These are phyloP conservation scores for Tolypocladium album DNA, from an alignment of 2,329 filamentous ascomycete species.

Conservation along the genomic window DNA sequence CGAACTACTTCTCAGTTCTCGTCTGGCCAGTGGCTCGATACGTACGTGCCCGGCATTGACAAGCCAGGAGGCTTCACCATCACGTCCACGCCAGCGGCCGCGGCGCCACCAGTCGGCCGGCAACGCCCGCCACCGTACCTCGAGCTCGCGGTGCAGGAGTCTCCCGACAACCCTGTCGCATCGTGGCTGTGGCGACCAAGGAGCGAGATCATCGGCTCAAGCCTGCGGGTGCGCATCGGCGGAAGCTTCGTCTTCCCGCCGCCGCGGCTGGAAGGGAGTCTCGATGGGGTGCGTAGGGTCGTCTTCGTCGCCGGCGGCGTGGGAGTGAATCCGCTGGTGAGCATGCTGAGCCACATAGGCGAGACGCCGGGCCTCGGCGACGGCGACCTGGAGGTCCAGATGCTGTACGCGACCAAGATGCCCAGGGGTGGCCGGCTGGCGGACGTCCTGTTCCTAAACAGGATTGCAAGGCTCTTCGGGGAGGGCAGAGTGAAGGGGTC, in stretches of 20 bases:
- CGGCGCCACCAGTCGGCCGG: constrained; percentile 10
- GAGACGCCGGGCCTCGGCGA: constrained; percentile 8
- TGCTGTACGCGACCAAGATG: constrained; percentile 51
- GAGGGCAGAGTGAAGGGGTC: constrained; percentile 24
- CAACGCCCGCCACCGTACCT: constrained; percentile 36
- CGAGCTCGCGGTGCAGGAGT: constrained; percentile 69
- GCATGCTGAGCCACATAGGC: constrained; percentile 55
- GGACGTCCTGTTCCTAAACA: constrained; percentile 40
- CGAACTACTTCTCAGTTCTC: constrained; percentile 36
- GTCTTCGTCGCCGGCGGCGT: constrained; percentile 75
- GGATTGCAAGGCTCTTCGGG: constrained; percentile 31
- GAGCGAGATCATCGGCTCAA: constrained; percentile 43
- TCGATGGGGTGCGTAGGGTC: constrained; percentile 42
- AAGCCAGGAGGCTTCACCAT: constrained; percentile 83
- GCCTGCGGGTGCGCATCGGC: constrained; percentile 60
- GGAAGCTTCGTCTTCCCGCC: constrained; percentile 77
- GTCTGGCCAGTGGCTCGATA: constrained; percentile 83
- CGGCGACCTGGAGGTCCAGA: constrained; percentile 31
- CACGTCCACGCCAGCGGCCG: constrained; percentile 58
- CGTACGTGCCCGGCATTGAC: constrained; percentile 57
- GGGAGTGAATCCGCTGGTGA: constrained; percentile 71
- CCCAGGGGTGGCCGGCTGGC: constrained; percentile 12
- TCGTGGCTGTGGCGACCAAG: constrained; percentile 61
- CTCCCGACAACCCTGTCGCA: constrained; percentile 60
- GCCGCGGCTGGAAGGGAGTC: constrained; percentile 4